Base-by-base conservation (phyloP, 176 grass and related monocot genomes). In the Lolium perenne region DNA sequence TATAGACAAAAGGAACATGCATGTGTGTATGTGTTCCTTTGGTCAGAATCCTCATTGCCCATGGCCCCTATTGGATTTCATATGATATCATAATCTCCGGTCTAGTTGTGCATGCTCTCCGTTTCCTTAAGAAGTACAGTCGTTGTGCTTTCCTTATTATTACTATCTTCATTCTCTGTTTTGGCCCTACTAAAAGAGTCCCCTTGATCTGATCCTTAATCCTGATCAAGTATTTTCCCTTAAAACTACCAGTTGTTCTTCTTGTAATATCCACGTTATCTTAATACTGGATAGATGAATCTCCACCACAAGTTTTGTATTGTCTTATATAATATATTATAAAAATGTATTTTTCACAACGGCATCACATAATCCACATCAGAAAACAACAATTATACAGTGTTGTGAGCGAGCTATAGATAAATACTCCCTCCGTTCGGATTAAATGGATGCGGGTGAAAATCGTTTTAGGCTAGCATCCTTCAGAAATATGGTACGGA, bases 321-420 rank as follows among this genome's bases (percentile, higher is more conserved):
- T 35, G 14, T 66, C 25, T 66, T 38, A 66, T 35, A 66, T 66
- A 38, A 16, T 63, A 62, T 7, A 74, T 15, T 29, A 59, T 13
- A 32, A 32, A 59, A 9, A 45, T 59, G 18, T 10, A 41, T 32
- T 69, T 69, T 59, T 32, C 3, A 22, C 38, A 71, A 56, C 63
- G 48, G 2, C 18, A 70, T 71, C 74, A 71, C 22, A 59, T 35
- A 78, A 68, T 84, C 64, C 11, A 41, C 11, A 71, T 70, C 18
- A 55, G 5, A 69, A 56, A 68, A 14, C 13, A 87, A 66, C 26
- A 80, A 80, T 60, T 87, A 17, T 53, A n/a, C 73, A 29, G 50
- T 43, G 62, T 46, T 6, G 51, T 80, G 23, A 61, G 64, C 29
- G 76, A 80, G 86, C 46, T 29, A 79, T 51, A 74, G 45, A 66